phyloP scores from a whole-genome alignment of 495 filamentous ascomycete species.

The Penicillium atrosanguineum region DNA sequence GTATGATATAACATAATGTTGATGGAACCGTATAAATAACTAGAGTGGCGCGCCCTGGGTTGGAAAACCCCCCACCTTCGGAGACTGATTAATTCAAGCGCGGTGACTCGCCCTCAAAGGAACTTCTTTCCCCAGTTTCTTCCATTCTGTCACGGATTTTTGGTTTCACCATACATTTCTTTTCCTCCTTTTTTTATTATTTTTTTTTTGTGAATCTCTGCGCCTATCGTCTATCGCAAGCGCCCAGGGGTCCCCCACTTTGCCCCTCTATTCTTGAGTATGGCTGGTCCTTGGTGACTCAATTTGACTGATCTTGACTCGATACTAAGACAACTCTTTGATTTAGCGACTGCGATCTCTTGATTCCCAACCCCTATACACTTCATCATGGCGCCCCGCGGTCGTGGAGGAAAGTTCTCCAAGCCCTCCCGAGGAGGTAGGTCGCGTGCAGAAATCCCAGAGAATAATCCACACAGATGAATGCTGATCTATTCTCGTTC shows the following conservation, averaged over 20 bases:
- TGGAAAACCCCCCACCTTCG: conserved; percentile 1
- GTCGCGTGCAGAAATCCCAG: conserved; percentile 14
- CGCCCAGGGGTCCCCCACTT: background rate
- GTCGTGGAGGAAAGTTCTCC: conserved; percentile 88
- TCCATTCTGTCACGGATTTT: background rate
- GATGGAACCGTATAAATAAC: conserved; percentile 2
- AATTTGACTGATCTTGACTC: background rate
- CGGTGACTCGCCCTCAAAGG: conserved; percentile 2
- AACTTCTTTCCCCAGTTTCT: background rate
- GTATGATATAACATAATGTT: background rate
- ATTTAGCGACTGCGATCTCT: background rate
- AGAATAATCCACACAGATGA: background rate
- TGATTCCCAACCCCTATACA: background rate
- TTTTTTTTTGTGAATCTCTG: background rate
- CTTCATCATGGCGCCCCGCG: conserved; percentile 48
- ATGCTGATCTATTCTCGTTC: background rate
- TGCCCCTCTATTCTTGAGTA: conserved; percentile 9
- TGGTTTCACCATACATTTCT: background rate
- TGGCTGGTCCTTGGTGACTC: background rate
- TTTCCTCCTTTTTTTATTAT: background rate
- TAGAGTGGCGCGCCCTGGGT: background rate
- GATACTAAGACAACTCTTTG: background rate
- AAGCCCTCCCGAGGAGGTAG: conserved; percentile 92
- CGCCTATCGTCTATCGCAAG: background rate
- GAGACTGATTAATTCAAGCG: conserved; percentile 11